Percentiles rank a stretch among this genome's conserved stretches.
Conservation (phyloP, 2,329 filamentous ascomycete genomes). For the Lachnellula hyalina region DNA sequence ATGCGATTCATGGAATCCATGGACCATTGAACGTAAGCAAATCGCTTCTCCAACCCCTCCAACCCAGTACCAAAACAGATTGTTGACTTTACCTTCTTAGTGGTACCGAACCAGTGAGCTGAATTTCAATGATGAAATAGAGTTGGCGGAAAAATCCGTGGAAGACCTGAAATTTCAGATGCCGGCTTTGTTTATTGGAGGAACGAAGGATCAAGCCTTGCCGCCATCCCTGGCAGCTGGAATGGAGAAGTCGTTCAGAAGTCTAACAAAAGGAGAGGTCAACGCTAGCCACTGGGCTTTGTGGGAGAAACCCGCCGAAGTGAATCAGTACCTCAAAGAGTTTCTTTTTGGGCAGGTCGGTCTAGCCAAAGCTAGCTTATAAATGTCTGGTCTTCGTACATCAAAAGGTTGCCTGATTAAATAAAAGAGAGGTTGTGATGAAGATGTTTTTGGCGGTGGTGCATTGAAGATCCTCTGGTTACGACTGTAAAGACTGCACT, state of each 20-base stretch:
- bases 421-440: background rate
- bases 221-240: slow-evolving; percentile 63
- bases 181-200: slow-evolving; percentile 71
- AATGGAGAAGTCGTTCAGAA: slow-evolving; percentile 64
- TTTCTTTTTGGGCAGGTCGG: slow-evolving; percentile 17
- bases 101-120: slow-evolving; percentile 76
- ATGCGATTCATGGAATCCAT: slow-evolving; percentile 64
- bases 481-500: no score
- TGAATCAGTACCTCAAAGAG: slow-evolving; percentile 56
- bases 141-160: slow-evolving; percentile 47
- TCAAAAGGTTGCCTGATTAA: background rate
- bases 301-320: slow-evolving; percentile 63
- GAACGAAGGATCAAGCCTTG: slow-evolving; percentile 65
- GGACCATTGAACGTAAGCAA: slow-evolving; percentile 61
- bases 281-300: slow-evolving; percentile 77
- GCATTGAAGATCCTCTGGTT: background rate
- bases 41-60: background rate
- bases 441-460: background rate
- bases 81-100: background rate
- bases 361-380: slow-evolving; percentile 7
- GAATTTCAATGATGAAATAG: slow-evolving; percentile 72
- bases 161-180: slow-evolving; percentile 48
- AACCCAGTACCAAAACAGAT: background rate
- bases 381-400: background rate
- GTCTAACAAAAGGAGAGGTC: slow-evolving; percentile 60